These are phyloP conservation scores for Chenopodium quinoa DNA, from an alignment of 148 eudicot genomes.

Conservation along the genomic window DNA sequence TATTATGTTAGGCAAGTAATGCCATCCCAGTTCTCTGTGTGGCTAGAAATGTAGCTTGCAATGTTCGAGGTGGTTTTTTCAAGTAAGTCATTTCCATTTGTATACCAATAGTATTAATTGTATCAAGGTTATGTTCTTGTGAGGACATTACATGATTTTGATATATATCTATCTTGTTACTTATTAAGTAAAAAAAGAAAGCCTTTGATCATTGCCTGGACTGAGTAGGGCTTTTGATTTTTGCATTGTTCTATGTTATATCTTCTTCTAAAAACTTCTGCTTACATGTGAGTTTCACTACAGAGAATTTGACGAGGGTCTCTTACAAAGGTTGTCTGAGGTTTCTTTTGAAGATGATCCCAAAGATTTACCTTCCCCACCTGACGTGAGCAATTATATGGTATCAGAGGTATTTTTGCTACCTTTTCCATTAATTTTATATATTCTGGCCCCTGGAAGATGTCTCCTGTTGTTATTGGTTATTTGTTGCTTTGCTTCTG, in stretches of 20 bases:
- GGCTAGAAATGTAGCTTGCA: slow-evolving; percentile 97
- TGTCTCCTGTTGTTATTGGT: background rate
- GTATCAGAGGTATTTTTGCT: slow-evolving; percentile 61
- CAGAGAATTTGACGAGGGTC: slow-evolving; percentile 96
- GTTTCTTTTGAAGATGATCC: slow-evolving; percentile 80
- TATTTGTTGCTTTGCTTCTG: background rate
- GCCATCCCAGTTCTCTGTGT: slow-evolving; percentile 88
- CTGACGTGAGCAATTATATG: slow-evolving; percentile 96
- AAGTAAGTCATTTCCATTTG: slow-evolving; percentile 52
- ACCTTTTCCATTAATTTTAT: background rate
- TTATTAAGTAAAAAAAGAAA: background rate
- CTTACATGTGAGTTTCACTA: slow-evolving; percentile 17
- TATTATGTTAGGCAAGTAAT: slow-evolving; percentile 65
- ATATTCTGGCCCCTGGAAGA: background rate
- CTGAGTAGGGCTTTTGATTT: background rate
- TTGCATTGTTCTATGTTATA: background rate
- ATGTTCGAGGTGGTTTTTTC: slow-evolving; percentile 98
- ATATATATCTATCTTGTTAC: background rate
- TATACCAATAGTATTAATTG: background rate
- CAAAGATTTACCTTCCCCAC: slow-evolving; percentile 63
- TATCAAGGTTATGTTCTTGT: background rate
- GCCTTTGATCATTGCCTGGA: background rate
- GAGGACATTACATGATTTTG: background rate
- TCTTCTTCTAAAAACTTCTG: slow-evolving; percentile 6
- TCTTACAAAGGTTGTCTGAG: slow-evolving; percentile 65